These are phyloP conservation scores for Caloboletus firmus DNA, from an alignment of 1,284 basidiomycete genomes.

Conservation along the genomic window DNA sequence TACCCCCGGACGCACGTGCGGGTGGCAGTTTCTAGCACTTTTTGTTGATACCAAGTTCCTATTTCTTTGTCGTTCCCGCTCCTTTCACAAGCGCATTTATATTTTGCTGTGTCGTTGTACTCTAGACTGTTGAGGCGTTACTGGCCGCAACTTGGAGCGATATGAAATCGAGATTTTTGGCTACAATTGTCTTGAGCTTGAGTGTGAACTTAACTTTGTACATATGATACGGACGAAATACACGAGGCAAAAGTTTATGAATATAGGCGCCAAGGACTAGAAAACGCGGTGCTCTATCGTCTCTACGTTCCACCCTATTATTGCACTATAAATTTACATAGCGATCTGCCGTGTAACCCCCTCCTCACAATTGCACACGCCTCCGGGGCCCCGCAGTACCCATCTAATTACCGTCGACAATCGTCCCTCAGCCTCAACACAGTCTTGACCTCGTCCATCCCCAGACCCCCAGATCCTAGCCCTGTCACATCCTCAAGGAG, in stretches of 20 bases:
- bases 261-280: not conserved
- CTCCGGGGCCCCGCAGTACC: not conserved
- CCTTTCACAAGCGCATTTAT: conserved; percentile 3
- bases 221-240: too few relatives aligned
- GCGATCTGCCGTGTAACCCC: not conserved
- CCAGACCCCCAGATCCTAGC: conserved; percentile 27
- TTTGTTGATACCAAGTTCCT: not conserved
- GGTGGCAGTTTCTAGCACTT: not conserved
- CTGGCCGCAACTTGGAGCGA: not conserved
- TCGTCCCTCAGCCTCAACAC: conserved; percentile 34
- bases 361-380: not conserved
- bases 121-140: not conserved
- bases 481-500: conserved; percentile 25
- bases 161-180: not conserved
- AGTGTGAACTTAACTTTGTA: not conserved
- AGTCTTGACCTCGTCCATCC: conserved; percentile 29
- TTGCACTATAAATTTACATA: not conserved
- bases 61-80: not conserved
- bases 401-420: conserved; percentile 14
- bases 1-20: not conserved
- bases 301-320: not conserved
- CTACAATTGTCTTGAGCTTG: too few relatives aligned
- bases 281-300: not conserved
- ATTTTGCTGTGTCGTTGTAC: conserved; percentile 8
- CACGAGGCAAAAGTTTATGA: not conserved